A percentile compares a stretch with the other conserved stretches of the same genome.
These are phyloP conservation scores for Phaeotremella skinneri DNA, from an alignment of 768 basidiomycete species.

Conservation along the genomic window DNA sequence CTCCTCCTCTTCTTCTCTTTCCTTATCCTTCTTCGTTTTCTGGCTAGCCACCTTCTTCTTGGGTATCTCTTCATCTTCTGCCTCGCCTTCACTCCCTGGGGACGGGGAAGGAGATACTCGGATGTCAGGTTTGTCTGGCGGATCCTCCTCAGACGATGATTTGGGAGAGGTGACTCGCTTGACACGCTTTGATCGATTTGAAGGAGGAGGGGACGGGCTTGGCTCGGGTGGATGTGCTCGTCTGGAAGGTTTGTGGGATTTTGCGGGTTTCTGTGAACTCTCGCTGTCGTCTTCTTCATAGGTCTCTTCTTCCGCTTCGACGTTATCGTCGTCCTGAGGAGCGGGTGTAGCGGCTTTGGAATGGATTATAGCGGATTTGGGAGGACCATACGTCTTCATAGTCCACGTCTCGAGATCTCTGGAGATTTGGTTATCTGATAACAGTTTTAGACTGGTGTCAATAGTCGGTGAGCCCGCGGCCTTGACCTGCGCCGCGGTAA, in stretches of 20 bases:
- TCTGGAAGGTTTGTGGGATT: background rate
- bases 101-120: background rate
- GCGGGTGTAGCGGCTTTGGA: background rate
- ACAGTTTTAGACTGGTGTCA: constrained; percentile 7
- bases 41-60: constrained; percentile 8
- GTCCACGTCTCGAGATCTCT: constrained; percentile 9
- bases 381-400: constrained; percentile 1
- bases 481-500: background rate
- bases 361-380: background rate
- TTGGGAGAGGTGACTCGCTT: background rate
- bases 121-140: too few relatives aligned
- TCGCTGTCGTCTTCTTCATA: constrained; percentile 13
- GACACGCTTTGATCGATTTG: background rate
- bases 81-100: constrained; percentile 1
- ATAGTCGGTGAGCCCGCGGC: background rate
- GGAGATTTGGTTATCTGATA: constrained; percentile 8
- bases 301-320: constrained; percentile 6
- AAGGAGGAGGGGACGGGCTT: background rate
- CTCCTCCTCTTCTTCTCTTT: constrained; percentile 32
- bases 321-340: background rate
- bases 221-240: background rate
- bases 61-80: background rate
- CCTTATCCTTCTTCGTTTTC: constrained; percentile 24
- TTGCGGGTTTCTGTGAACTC: too few relatives aligned
- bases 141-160: too few relatives aligned